phyloP scores from a whole-genome alignment of 179 eudicot species.

The Amaranthus tricolor region DNA sequence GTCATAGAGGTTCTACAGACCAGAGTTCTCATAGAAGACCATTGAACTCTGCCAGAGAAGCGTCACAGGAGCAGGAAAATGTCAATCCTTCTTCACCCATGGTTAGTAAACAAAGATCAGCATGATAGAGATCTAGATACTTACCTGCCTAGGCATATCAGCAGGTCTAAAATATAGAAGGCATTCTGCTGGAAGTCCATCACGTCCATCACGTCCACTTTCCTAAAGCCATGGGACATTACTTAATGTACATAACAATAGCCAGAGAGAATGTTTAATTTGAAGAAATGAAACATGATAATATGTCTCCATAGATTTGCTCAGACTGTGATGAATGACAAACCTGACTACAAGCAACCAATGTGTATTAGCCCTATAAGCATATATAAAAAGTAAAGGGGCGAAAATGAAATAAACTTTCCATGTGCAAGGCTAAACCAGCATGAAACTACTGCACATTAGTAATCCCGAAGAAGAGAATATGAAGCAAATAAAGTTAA shows the following conservation, averaged over 20 bases:
- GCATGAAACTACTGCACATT: neutral
- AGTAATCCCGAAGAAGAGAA: neutral
- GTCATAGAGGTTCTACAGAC: conserved; percentile 90
- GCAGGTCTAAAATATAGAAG: conserved; percentile 86
- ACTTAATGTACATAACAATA: conserved; percentile 12
- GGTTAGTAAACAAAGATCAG: conserved; percentile 15
- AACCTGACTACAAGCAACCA: conserved; percentile 81
- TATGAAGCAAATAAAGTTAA: neutral
- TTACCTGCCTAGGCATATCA: conserved; percentile 93
- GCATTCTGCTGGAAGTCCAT: conserved; percentile 97
- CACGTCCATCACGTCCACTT: conserved; percentile 99
- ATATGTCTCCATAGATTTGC: conserved; percentile 99
- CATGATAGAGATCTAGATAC: conserved; percentile 4
- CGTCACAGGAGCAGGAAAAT: neutral
- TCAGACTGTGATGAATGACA: conserved; percentile 84
- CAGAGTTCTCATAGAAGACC: conserved; percentile 96
- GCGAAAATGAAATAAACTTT: neutral
- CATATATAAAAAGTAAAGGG: neutral
- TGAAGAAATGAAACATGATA: conserved; percentile 64
- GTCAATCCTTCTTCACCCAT: neutral
- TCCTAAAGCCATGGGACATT: conserved; percentile 53
- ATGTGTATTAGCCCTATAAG: conserved; percentile 17
- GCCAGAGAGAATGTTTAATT: conserved; percentile 10
- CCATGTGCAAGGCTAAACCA: neutral
- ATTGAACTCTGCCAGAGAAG: conserved; percentile 83